Conservation (phyloP, 139 green algal species). For the Volvox africanus region DNA sequence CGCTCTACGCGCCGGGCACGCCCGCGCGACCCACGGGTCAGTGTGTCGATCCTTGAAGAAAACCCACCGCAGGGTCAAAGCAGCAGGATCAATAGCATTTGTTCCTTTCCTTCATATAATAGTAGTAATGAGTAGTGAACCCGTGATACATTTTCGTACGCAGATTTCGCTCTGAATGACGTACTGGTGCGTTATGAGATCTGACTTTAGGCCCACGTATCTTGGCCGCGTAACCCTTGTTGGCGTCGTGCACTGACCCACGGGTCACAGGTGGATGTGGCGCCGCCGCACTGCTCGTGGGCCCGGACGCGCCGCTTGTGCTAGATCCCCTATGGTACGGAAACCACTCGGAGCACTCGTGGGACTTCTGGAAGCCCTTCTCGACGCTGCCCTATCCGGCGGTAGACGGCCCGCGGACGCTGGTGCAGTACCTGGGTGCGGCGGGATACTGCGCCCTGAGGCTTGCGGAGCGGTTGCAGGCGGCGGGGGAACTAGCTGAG, state of each 20-base stretch:
- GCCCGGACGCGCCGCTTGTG: conserved; percentile 83
- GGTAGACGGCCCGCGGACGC: conserved; percentile 61
- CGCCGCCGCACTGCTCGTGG: conserved; percentile 89
- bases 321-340: conserved; percentile 76
- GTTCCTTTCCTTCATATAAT: too few species aligned
- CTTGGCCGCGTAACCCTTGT: background rate
- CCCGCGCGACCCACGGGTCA: conserved; percentile 66
- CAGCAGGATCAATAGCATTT: too few species aligned
- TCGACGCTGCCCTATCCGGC: conserved; percentile 69
- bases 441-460: conserved; percentile 26
- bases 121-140: too few species aligned
- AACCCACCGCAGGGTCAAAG: too few species aligned
- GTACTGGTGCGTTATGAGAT: too few species aligned
- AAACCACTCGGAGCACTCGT: conserved; percentile 73
- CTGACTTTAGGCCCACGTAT: background rate
- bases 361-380: conserved; percentile 91
- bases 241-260: background rate
- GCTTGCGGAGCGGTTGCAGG: conserved; percentile 20
- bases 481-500: conserved; percentile 6
- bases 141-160: too few species aligned
- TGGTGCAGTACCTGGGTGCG: conserved; percentile 52
- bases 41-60: background rate
- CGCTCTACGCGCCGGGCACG: conserved; percentile 70
- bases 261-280: conserved; percentile 76
- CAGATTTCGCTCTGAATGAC: too few species aligned